Conservation (phyloP, 1,284 basidiomycete species). For the Dichomitus squalens region DNA sequence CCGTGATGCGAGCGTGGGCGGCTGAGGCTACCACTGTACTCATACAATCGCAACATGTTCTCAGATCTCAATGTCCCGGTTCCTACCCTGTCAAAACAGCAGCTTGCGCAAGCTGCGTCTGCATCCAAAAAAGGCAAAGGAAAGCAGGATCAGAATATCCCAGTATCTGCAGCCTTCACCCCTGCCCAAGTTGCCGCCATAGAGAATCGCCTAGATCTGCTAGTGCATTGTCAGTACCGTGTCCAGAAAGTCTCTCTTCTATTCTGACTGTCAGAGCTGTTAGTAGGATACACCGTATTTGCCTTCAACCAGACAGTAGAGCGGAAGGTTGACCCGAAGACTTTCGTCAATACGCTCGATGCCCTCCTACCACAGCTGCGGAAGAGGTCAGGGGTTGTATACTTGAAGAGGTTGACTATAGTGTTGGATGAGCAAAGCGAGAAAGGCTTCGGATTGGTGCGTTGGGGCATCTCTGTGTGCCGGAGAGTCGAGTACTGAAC, state of each 20-base stretch:
- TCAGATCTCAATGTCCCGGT: constrained; percentile 47
- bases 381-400: constrained; percentile 56
- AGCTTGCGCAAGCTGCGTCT: constrained; percentile 23
- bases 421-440: constrained; percentile 77
- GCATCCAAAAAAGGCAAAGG: constrained; percentile 43
- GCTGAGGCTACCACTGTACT: no score
- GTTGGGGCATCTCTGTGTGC: constrained; percentile 19
- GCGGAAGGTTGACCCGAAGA: constrained; percentile 70
- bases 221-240: constrained; percentile 44
- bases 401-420: constrained; percentile 72
- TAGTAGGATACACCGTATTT: constrained; percentile 81
- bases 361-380: constrained; percentile 54
- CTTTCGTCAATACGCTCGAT: constrained; percentile 62
- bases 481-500: not conserved
- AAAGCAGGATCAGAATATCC: constrained; percentile 35
- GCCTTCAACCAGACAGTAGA: constrained; percentile 71
- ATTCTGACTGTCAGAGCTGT: constrained; percentile 20
- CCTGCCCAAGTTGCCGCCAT: constrained; percentile 42
- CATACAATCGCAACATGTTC: constrained; percentile 39
- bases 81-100: constrained; percentile 28
- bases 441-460: constrained; percentile 77
- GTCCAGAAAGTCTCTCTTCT: not conserved
- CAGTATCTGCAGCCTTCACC: constrained; percentile 31
- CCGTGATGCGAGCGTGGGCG: not conserved
- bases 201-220: constrained; percentile 45